Evolutionary conservation across 2,329 filamentous ascomycete genomes (phyloP), one percentile per base, ranked within the genome.

Genomic region (Botrytis cinerea): DNA sequence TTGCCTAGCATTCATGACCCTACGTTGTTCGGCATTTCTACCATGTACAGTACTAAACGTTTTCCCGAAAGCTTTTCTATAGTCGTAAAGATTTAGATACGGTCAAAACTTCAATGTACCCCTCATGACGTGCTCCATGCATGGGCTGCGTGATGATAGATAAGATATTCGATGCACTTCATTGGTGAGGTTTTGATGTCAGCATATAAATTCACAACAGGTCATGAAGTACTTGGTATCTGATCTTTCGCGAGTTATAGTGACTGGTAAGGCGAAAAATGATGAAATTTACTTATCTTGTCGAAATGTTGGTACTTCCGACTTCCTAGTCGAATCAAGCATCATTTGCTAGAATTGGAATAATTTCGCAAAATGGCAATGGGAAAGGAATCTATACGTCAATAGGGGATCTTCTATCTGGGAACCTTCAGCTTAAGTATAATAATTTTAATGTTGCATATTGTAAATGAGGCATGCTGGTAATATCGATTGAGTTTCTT

Each of bases 61-160:
- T n/a, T 32, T 9, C 16, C 22, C 43, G 20, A 46, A 32, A 38
- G n/a, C 3, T 1, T 28, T 28, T n/a, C 32, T 35, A 28, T 28
- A 35, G 28, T 40, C 1, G 22, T 46, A 2, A 14, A 18, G 4
- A 38, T 57, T 38, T 48, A 25, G 20, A 0, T 60, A 25, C 20
- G 62, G 40, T 28, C 8, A 35, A 70, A 60, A 57, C 16, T 43
- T 57, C 51, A 68, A 68, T 57, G 62, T 68, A 68, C 71, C 71
- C 71, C 71, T 72, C 71, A 72, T 69, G 48, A 57, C 51, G 71
- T 72, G 71, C 71, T 72, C 40, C 35, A 35, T 68, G 71, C 71
- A 72, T 68, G 25, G 22, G 57, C 62, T 68, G 32, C 62, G 71
- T 68, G 71, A 68, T 68, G 66, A 69, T 69, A 69, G 62, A 72